These are phyloP conservation scores for Botrytis pseudocinerea DNA, from an alignment of 2,329 filamentous ascomycete species.

Conservation along the genomic window DNA sequence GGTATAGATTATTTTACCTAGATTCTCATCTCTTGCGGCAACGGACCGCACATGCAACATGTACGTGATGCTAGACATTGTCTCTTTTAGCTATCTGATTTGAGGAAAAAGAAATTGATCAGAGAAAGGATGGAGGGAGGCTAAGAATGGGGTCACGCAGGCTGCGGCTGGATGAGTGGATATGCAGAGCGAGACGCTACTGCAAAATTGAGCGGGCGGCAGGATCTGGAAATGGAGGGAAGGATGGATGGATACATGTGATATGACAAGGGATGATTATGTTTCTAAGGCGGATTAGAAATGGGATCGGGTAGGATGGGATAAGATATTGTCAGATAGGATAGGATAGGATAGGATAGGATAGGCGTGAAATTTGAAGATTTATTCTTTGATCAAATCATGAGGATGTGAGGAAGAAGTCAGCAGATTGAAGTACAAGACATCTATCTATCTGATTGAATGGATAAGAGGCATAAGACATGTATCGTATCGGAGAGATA, in stretches of 20 bases:
- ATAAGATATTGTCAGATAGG: background rate
- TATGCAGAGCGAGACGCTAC: slow-evolving; percentile 20
- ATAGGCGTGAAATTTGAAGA: background rate
- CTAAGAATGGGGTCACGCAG: background rate
- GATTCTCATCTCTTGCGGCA: background rate
- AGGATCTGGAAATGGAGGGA: slow-evolving; percentile 5
- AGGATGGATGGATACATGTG: background rate
- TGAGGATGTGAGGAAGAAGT: slow-evolving; percentile 10
- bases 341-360: background rate
- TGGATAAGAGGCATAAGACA: background rate
- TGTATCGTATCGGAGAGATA: background rate
- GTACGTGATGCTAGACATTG: slow-evolving; percentile 10
- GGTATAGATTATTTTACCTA: background rate
- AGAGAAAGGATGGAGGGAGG: background rate
- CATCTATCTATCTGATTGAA: background rate
- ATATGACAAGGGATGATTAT: slow-evolving; percentile 4
- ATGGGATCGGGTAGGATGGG: background rate
- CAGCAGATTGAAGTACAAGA: slow-evolving; percentile 2
- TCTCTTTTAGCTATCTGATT: slow-evolving; percentile 2
- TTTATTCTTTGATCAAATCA: background rate
- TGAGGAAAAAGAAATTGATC: background rate
- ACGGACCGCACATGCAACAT: slow-evolving; percentile 1
- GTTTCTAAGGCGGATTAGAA: background rate
- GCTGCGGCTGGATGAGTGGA: background rate
- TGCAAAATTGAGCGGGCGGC: slow-evolving; percentile 20